Percentiles rank a stretch among this genome's conserved stretches.
Evolutionary conservation across 148 eudicot genomes (phyloP).

Genomic region (Heliosperma pusillum): DNA sequence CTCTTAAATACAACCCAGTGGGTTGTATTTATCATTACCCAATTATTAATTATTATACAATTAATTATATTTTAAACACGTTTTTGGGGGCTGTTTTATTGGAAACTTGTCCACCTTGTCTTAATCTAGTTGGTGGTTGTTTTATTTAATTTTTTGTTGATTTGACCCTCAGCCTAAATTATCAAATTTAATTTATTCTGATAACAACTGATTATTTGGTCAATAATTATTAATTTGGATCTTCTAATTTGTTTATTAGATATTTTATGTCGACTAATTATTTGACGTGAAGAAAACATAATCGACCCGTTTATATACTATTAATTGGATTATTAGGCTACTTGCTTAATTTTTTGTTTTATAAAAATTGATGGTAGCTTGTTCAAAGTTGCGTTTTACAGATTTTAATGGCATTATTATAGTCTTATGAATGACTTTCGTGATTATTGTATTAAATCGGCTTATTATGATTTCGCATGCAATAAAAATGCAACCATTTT

Average conservation of each 20-base stretch:
- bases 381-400: too few relatives aligned
- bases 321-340: background rate
- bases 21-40: too few relatives aligned
- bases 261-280: conserved; percentile 10
- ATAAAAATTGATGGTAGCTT: background rate
- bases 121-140: conserved; percentile 6
- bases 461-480: too few relatives aligned
- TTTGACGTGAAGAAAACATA: conserved; percentile 1
- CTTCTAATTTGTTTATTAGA: conserved; percentile 9
- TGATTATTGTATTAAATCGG: too few relatives aligned
- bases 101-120: conserved; percentile 11
- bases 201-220: conserved; percentile 22
- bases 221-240: conserved; percentile 21
- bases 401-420: too few relatives aligned
- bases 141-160: conserved; percentile 20
- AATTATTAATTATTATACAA: background rate
- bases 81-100: conserved; percentile 8
- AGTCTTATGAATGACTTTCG: too few relatives aligned
- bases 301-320: conserved; percentile 12
- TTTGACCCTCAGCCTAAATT: conserved; percentile 23
- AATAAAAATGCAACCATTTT: too few relatives aligned
- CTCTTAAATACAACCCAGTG: too few relatives aligned
- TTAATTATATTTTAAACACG: background rate
- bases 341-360: background rate
- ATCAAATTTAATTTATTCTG: background rate